Percentiles rank a stretch among this genome's conserved stretches.
Evolutionary conservation across 805 yeast species (phyloP).

Genomic region (Metschnikowia dekortorum): DNA sequence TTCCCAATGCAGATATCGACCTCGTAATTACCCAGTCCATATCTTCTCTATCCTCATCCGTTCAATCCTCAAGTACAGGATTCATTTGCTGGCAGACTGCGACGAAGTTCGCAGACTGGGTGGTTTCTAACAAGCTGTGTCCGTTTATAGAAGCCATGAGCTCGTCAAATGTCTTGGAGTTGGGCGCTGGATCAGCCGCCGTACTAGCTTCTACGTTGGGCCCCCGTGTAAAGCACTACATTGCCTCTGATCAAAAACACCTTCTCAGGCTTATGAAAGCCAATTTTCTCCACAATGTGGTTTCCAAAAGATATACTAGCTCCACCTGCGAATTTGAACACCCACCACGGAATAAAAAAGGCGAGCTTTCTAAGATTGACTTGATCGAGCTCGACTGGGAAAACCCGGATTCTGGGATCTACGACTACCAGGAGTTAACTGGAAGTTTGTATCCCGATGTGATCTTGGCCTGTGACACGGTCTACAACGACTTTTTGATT

Average conservation of each 20-base stretch:
- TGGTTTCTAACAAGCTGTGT: conserved; percentile 25
- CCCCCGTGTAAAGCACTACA: conserved; percentile 29
- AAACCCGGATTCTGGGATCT: conserved; percentile 30
- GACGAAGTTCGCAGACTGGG: conserved; percentile 50
- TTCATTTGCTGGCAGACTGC: conserved; percentile 59
- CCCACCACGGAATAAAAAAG: neutral
- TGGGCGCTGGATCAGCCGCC: conserved; percentile 63
- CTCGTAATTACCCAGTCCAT: conserved; percentile 32
- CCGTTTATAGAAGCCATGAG: conserved; percentile 21
- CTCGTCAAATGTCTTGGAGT: conserved; percentile 41
- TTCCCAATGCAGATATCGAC: conserved; percentile 21
- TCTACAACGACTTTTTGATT: conserved; percentile 59
- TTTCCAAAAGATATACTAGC: conserved; percentile 8
- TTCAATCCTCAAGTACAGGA: conserved; percentile 50
- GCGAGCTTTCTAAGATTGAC: conserved; percentile 28
- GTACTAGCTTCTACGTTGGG: conserved; percentile 40
- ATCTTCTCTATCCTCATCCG: conserved; percentile 28
- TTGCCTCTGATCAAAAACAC: conserved; percentile 59
- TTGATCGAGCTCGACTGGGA: conserved; percentile 65
- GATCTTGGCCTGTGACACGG: conserved; percentile 60
- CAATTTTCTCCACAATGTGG: conserved; percentile 43
- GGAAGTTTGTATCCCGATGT: conserved; percentile 34
- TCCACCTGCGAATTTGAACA: conserved; percentile 5
- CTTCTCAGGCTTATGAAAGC: conserved; percentile 44
- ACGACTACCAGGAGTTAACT: conserved; percentile 10